Evolutionary conservation across 1,139 yeast genomes (phyloP), one percentile per base, ranked within the genome.

Genomic region (Scheffersomyces lignicola): DNA sequence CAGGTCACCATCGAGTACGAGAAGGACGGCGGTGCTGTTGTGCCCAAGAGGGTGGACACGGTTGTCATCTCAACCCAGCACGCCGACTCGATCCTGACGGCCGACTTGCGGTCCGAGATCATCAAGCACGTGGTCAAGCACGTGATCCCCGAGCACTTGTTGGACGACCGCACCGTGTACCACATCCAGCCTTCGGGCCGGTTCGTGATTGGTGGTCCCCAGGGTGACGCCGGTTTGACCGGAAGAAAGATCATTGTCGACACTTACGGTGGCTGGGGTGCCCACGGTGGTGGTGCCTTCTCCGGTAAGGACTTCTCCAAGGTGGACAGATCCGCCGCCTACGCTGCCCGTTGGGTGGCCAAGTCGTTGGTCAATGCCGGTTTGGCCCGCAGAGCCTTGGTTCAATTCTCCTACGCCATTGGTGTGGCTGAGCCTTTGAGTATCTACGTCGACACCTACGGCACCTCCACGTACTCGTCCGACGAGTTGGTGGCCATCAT

Each of bases 251-350:
- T 92, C 68, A 92, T 92, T 62, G 99, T 92, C 63, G 99, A 92
- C 73, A 95, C 98, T 48, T 92, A 92, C 75, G 99, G 99, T 77
- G 98, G 99, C 58, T 94, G 98, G 94, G 97, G 98, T 73, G 97
- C 98, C 58, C 98, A 92, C 78, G 99, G 99, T 74, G 99, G 99
- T 79, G 99, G 99, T 80, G 98, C 98, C 50, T 92, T 94, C 89
- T 86, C 96, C 47, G 99, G 99, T 73, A 92, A 92, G 80, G 99
- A 92, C 73, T 92, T 88, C 86, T 88, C 97, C 65, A 92, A 92
- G 80, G 99, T 92, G 61, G 99, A 92, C 73, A 88, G 99, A 78
- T 92, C 98, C 51, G 99, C 98, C 62, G 98, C 98, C 52, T 92
- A 92, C 65, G 97, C 98, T 60, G 98, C 98, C 56, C 89, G 98